Percentiles rank a stretch among this genome's conserved stretches.
Evolutionary conservation across 305 asterid genomes (phyloP).

Genomic region (Solanum hybrid): DNA sequence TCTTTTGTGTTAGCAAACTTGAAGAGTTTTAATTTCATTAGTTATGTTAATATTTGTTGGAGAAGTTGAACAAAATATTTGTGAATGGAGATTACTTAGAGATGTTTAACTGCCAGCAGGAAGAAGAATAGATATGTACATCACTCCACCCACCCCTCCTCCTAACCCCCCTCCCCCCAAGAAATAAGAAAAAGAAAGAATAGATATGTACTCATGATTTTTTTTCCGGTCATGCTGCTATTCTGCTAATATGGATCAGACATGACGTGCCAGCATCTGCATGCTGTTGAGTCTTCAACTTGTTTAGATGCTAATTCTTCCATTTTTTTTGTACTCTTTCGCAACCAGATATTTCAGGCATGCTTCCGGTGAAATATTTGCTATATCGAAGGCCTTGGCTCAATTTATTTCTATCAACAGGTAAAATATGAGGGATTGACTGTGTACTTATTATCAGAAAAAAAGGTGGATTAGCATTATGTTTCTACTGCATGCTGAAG

Average conservation of each 20-base stretch:
- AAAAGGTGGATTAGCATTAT: not conserved
- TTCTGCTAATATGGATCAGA: not conserved
- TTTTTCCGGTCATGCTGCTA: not conserved
- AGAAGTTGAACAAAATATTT: not conserved
- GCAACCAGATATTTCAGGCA: conserved; percentile 66
- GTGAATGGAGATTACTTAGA: not conserved
- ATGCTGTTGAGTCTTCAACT: not conserved
- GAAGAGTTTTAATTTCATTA: not conserved
- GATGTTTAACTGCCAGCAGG: not conserved
- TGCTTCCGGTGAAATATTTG: conserved; percentile 82
- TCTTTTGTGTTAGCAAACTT: not conserved
- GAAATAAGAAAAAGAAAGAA: not conserved
- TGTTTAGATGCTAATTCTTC: not conserved
- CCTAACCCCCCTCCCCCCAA: too few species aligned
- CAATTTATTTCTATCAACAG: conserved; percentile 67
- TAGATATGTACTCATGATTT: not conserved
- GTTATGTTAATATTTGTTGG: not conserved
- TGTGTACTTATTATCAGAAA: not conserved
- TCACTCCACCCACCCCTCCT: too few species aligned
- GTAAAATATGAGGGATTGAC: conserved; percentile 17
- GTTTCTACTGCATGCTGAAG: not conserved
- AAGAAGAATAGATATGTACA: not conserved
- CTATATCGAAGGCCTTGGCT: conserved; percentile 67
- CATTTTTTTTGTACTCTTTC: not conserved
- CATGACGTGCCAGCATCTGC: not conserved